These are phyloP conservation scores for Aspergillus eucalypticola DNA, from an alignment of 2,329 filamentous ascomycete genomes.

Conservation along the genomic window DNA sequence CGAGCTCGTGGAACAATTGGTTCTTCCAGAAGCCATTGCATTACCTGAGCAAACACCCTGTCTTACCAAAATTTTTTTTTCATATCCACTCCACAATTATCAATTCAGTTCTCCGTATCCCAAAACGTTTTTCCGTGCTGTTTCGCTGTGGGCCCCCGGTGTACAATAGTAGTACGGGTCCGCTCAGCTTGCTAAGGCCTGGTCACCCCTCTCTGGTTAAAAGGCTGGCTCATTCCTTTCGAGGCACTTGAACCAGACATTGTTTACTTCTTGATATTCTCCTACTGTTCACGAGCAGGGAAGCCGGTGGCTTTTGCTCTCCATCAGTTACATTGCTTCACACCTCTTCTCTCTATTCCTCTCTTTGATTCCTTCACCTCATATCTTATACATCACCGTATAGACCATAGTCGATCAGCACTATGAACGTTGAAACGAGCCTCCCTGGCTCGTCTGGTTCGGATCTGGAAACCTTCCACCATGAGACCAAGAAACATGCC, in stretches of 20 bases:
- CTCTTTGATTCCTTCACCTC: not conserved
- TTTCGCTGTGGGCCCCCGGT: not conserved
- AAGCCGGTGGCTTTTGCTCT: not conserved
- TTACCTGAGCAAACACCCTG: not conserved
- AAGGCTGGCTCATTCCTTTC: not conserved
- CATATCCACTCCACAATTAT: conserved; percentile 1
- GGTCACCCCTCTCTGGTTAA: not conserved
- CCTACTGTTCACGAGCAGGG: not conserved
- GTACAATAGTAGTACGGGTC: not conserved
- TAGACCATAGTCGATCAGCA: not conserved
- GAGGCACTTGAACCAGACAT: not conserved
- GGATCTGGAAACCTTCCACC: not conserved
- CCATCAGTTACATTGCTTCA: not conserved
- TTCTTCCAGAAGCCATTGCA: not conserved
- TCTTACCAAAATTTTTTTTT: not conserved
- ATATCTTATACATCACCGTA: not conserved
- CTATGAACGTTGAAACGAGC: not conserved
- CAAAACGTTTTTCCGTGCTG: not conserved
- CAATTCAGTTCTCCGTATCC: not conserved
- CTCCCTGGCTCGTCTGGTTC: not conserved
- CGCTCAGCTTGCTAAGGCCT: not conserved
- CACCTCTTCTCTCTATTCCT: not conserved
- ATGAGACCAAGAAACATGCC: not conserved
- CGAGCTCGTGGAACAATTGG: not conserved
- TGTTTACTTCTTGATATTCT: not conserved